Evolutionary conservation across 2,329 filamentous ascomycete genomes (phyloP).

Genomic region (Coniochaeta sp.): DNA sequence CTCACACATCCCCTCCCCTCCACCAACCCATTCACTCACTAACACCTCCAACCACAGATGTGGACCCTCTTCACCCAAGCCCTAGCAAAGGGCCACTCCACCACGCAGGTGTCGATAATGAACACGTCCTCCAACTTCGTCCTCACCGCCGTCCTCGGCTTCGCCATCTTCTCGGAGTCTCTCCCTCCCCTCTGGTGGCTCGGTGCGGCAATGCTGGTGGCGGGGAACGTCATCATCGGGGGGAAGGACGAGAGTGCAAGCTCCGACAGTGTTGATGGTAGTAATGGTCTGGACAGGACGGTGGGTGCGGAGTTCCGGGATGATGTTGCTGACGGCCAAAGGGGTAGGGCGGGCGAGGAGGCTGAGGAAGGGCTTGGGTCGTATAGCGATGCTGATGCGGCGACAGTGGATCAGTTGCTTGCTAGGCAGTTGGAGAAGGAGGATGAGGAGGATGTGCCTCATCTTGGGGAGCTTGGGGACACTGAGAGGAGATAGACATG

Average conservation of each 20-base stretch:
- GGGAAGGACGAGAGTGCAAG: conserved; percentile 49
- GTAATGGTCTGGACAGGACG: too few relatives aligned
- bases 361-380: conserved; percentile 17
- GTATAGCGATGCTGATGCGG: conserved; percentile 22
- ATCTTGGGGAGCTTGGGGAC: conserved; percentile 13
- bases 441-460: conserved; percentile 19
- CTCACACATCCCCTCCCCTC: too few relatives aligned
- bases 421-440: conserved; percentile 4
- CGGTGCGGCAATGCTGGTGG: conserved; percentile 64
- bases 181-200: conserved; percentile 71
- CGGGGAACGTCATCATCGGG: conserved; percentile 72
- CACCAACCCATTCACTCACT: too few relatives aligned
- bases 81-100: conserved; percentile 65
- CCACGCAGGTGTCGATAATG: conserved; percentile 73
- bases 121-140: conserved; percentile 81
- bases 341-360: too few relatives aligned
- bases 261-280: conserved; percentile 9
- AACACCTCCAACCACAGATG: conserved; percentile 46
- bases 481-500: too few relatives aligned
- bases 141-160: conserved; percentile 65
- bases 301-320: too few relatives aligned
- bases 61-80: conserved; percentile 78
- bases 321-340: too few relatives aligned
- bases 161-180: conserved; percentile 62
- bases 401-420: conserved; percentile 9